Conservation (phyloP, 805 yeast species). For the Lipomyces kockii region DNA sequence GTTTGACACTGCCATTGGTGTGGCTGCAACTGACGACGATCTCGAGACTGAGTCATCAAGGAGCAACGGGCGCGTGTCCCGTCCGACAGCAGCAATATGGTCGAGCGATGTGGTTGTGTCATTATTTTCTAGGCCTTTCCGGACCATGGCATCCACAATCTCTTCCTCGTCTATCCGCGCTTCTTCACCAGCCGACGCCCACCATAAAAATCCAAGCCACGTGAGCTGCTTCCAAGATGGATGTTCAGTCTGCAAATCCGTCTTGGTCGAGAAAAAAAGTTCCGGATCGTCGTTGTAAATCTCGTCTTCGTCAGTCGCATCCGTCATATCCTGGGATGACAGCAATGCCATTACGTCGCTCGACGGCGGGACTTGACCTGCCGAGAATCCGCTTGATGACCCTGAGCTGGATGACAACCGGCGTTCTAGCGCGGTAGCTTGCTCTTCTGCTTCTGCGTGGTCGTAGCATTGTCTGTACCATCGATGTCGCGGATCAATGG, state of each 20-base stretch:
- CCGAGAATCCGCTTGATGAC: constrained; percentile 15
- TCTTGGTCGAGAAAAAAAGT: constrained; percentile 34
- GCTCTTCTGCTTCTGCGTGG: constrained; percentile 11
- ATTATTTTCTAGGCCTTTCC: constrained; percentile 21
- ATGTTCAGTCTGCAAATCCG: constrained; percentile 29
- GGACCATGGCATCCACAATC: constrained; percentile 47
- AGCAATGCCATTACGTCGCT: constrained; percentile 28
- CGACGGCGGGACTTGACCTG: constrained; percentile 4
- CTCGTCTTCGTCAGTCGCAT: constrained; percentile 32
- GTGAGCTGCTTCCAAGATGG: constrained; percentile 61
- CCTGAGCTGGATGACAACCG: constrained; percentile 22
- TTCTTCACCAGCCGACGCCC: constrained; percentile 83
- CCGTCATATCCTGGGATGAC: constrained; percentile 28
- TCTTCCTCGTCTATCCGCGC: constrained; percentile 49
- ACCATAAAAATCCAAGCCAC: constrained; percentile 79
- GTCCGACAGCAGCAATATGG: constrained; percentile 20
- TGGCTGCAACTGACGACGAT: constrained; percentile 32
- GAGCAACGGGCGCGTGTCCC: constrained; percentile 40
- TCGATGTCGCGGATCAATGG: constrained; percentile 35
- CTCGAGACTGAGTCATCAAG: constrained; percentile 36
- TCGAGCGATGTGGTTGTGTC: constrained; percentile 30
- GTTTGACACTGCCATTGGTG: constrained; percentile 30
- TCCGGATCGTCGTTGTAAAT: constrained; percentile 36
- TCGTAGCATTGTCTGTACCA: constrained; percentile 24
- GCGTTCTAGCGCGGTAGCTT: constrained; percentile 17